phyloP scores from a whole-genome alignment of 257 asterid species.

The Orobanche coerulescens region DNA sequence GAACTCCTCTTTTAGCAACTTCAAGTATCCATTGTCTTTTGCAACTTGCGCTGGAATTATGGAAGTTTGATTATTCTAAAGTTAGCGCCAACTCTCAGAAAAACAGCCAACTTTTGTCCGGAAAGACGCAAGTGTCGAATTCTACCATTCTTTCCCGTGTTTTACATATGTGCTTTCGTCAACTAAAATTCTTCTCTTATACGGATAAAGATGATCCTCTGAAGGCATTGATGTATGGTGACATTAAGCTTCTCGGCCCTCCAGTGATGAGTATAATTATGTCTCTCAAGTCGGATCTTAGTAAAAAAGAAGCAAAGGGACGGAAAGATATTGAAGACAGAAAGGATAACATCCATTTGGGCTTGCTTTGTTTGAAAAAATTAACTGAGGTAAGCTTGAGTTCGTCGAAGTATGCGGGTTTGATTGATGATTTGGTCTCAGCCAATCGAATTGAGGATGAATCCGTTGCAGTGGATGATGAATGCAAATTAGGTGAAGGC shows the following conservation, averaged over 20 bases:
- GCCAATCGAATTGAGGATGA: conserved; percentile 33
- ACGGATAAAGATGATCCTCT: conserved; percentile 54
- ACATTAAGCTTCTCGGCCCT: conserved; percentile 63
- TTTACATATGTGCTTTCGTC: conserved; percentile 45
- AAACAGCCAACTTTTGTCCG: conserved; percentile 47
- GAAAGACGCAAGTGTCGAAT: conserved; percentile 28
- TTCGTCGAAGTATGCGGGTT: conserved; percentile 34
- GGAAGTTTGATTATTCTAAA: conserved; percentile 28
- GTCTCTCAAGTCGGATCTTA: conserved; percentile 37
- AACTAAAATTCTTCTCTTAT: conserved; percentile 38
- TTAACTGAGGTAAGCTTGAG: conserved; percentile 42
- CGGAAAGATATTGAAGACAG: conserved; percentile 45
- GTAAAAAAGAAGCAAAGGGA: conserved; percentile 47
- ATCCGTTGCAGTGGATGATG: conserved; percentile 27
- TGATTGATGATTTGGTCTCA: conserved; percentile 53
- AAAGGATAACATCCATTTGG: conserved; percentile 51
- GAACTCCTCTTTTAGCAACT: conserved; percentile 69
- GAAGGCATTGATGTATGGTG: conserved; percentile 52
- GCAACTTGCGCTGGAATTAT: conserved; percentile 35
- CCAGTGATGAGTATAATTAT: conserved; percentile 53
- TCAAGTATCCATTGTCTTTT: conserved; percentile 48
- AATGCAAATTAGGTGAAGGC: conserved; percentile 38
- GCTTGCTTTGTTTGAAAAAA: conserved; percentile 60
- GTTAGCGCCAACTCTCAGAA: conserved; percentile 39
- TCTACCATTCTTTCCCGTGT: conserved; percentile 34